Evolutionary conservation across 2,329 filamentous ascomycete genomes (phyloP).

Genomic region (Fusarium sarcochroum): DNA sequence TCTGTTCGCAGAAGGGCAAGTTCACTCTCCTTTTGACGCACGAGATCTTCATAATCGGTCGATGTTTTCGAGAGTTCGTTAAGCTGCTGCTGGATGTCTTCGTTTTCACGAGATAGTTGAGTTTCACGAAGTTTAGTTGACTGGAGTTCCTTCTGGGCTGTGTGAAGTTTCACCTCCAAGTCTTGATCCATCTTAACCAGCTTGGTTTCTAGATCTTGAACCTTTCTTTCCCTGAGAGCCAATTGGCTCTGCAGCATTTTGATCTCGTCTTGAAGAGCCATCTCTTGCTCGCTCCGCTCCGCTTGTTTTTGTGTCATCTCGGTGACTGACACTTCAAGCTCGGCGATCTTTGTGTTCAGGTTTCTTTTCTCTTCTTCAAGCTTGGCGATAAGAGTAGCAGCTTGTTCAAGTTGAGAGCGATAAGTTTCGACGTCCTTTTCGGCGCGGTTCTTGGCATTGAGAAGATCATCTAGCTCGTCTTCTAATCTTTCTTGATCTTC

Average conservation of each 20-base stretch:
- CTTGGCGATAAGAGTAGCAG: conserved; percentile 85
- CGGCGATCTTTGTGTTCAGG: conserved; percentile 75
- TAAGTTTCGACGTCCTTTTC: conserved; percentile 87
- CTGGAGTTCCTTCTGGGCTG: conserved; percentile 84
- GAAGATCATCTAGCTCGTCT: conserved; percentile 89
- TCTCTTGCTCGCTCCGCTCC: conserved; percentile 81
- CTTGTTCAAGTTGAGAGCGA: conserved; percentile 89
- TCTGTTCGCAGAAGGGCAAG: conserved; percentile 87
- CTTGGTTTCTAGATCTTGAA: conserved; percentile 87
- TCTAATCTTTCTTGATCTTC: conserved; percentile 96
- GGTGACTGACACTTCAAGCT: conserved; percentile 78
- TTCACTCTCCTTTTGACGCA: conserved; percentile 95
- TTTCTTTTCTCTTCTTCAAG: conserved; percentile 89
- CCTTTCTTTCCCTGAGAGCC: conserved; percentile 88
- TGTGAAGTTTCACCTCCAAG: conserved; percentile 85
- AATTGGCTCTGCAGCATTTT: conserved; percentile 94
- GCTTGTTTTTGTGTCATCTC: conserved; percentile 79
- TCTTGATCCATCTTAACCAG: conserved; percentile 90
- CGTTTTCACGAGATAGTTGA: conserved; percentile 84
- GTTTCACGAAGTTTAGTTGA: conserved; percentile 80
- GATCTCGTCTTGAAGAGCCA: conserved; percentile 83
- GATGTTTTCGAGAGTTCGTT: conserved; percentile 90
- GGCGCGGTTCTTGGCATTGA: conserved; percentile 89
- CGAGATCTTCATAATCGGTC: conserved; percentile 93
- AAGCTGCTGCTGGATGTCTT: conserved; percentile 86